Base-by-base conservation (phyloP, 2,329 filamentous ascomycete species). In the Stagonosporopsis chrysanthemi region DNA sequence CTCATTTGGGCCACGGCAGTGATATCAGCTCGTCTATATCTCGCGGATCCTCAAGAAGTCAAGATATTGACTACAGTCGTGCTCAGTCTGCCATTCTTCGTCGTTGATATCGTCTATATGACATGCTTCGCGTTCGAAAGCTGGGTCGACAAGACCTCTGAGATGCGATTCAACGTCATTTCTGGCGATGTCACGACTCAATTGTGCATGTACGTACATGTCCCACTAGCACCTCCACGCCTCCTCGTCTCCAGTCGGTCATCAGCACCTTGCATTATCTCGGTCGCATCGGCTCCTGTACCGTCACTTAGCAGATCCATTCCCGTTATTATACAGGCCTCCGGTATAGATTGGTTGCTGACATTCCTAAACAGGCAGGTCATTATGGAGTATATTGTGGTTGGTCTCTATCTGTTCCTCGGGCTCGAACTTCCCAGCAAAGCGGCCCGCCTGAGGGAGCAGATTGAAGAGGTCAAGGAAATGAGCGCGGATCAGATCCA, bases 21-120 rank as follows among this genome's bases (percentile, higher is more conserved):
- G 42, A 75, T 75, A 41, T 69, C 73, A 6, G 69, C 71, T 8
- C 67, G 73, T 31, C 63, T 75, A 11, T 74, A 75, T 56, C 62
- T 75, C 24, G 73, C 73, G 7, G 65, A 69, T 42, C 55, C 69
- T 15, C 48, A 65, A 22, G 72, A 75, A 55, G 70, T 74, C 48
- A 72, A 72, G 52, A 75, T 75, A 19, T 60, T 75, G 17, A 74
- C 72, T 3, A 75, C 72, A 0, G 71, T 75, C 5, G 73, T 74
- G 15, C 40, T 74, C 24, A 75, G 73, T 43, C 59, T 75, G 22
- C 73, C 72, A 1, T 75, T 75, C 54, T 75, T 74, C 42, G 61
- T 75, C 22, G 72, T 74, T 39, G 69, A 75, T 42, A 67, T 75
- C 24, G 71, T 75, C 19, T 75, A 75, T 52, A 75, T 75, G 71